Conservation (phyloP, 495 filamentous ascomycete species). For the Penicillium lagena region DNA sequence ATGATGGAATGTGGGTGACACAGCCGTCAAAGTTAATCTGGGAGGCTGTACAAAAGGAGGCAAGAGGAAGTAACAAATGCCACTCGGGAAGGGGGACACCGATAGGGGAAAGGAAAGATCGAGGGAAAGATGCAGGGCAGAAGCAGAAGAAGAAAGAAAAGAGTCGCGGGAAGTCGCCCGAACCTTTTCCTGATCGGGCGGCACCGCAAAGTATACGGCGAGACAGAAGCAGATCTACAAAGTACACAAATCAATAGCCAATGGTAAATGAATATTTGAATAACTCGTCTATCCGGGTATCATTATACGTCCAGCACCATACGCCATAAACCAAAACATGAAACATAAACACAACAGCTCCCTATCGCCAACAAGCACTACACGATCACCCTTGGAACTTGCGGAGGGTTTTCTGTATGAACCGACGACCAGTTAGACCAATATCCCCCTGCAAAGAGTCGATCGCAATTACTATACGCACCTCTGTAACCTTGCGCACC, state of each 20-base stretch:
- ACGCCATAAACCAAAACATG: too few relatives aligned
- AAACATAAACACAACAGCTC: too few relatives aligned
- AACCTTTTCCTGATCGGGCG: conserved; percentile 26
- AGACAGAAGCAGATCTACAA: not conserved
- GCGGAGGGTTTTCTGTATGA: conserved; percentile 55
- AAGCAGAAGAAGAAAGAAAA: conserved; percentile 5
- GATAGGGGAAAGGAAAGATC: not conserved
- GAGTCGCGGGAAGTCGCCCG: conserved; percentile 25
- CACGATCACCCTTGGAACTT: conserved; percentile 66
- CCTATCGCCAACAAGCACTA: too few relatives aligned
- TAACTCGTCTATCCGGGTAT: too few relatives aligned
- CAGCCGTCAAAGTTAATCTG: conserved; percentile 12
- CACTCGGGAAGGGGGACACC: too few relatives aligned
- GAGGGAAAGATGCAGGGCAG: conserved; percentile 6
- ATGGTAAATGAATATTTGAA: too few relatives aligned
- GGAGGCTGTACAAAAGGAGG: conserved; percentile 4
- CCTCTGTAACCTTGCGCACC: conserved; percentile 71
- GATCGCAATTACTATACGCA: conserved; percentile 25
- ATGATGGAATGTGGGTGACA: conserved; percentile 31
- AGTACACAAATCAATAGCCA: too few relatives aligned
- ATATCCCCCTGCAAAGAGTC: not conserved
- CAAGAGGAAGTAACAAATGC: not conserved
- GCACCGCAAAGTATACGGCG: not conserved
- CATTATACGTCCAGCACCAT: too few relatives aligned
- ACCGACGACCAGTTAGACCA: conserved; percentile 7